Conservation (phyloP, 352 stramenopile genomes). For the Pythium vanterpoolii region DNA sequence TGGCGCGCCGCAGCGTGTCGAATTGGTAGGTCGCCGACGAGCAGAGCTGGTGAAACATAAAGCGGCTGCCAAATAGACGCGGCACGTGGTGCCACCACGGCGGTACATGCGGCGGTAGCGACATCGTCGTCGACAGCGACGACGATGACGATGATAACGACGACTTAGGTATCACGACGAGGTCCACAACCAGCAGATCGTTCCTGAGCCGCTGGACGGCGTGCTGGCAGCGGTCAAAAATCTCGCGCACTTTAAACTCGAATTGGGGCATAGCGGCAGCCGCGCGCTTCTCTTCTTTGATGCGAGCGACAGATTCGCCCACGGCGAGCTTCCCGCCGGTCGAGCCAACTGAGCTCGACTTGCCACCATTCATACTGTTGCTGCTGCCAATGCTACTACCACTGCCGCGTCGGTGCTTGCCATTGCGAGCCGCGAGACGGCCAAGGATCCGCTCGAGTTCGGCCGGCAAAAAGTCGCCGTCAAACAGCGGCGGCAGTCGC, state of each 20-base stretch:
- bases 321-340: slow-evolving; percentile 42
- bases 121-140: slow-evolving; percentile 14
- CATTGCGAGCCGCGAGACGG: slow-evolving; percentile 52
- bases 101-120: slow-evolving; percentile 40
- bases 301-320: slow-evolving; percentile 30
- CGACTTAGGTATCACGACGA: slow-evolving; percentile 23
- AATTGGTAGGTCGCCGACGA: slow-evolving; percentile 79
- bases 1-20: slow-evolving; percentile 81
- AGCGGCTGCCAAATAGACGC: slow-evolving; percentile 79
- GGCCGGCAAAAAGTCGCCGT: slow-evolving; percentile 74
- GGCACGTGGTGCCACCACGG: slow-evolving; percentile 57
- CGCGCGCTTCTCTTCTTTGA: slow-evolving; percentile 44
- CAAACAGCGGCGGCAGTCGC: slow-evolving; percentile 72
- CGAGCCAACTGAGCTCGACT: slow-evolving; percentile 38
- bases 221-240: slow-evolving; percentile 60
- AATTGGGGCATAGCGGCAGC: slow-evolving; percentile 26
- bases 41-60: slow-evolving; percentile 88
- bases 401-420: slow-evolving; percentile 48
- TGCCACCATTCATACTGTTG: slow-evolving; percentile 25
- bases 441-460: slow-evolving; percentile 79
- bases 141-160: not conserved
- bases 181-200: slow-evolving; percentile 77
- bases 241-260: slow-evolving; percentile 61
- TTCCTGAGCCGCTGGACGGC: slow-evolving; percentile 69
- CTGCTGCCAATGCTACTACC: slow-evolving; percentile 19